phyloP scores from a whole-genome alignment of 2,329 filamentous ascomycete species.

The Fusarium buxicola region DNA sequence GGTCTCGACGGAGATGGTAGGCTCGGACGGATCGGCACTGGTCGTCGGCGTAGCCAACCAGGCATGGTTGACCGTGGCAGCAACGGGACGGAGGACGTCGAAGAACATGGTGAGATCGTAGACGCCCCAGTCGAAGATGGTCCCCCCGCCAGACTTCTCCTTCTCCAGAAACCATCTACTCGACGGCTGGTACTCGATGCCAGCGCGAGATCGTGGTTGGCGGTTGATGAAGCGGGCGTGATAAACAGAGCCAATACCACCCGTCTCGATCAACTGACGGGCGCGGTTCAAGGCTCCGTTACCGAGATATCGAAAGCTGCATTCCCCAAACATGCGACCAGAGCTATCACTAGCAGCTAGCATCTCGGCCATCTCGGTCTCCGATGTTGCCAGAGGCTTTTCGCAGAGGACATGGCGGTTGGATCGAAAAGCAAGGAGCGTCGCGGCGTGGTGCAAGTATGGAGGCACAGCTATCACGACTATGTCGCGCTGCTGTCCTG shows the following conservation, averaged over 20 bases:
- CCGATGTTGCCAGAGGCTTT: constrained; percentile 27
- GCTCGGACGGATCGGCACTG: constrained; percentile 6
- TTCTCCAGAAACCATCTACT: constrained; percentile 25
- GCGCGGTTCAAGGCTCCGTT: constrained; percentile 16
- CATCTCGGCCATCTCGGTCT: constrained; percentile 21
- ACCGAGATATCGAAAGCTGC: constrained; percentile 28
- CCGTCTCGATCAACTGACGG: constrained; percentile 17
- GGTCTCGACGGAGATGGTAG: constrained; percentile 17
- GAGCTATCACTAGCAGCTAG: constrained; percentile 12
- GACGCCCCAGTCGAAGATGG: constrained; percentile 28
- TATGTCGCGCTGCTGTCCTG: constrained; percentile 16
- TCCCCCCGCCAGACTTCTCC: constrained; percentile 20
- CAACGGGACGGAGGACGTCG: constrained; percentile 21
- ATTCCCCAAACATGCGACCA: constrained; percentile 16
- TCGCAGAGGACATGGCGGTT: constrained; percentile 27
- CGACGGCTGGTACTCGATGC: constrained; percentile 27
- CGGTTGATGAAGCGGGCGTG: constrained; percentile 26
- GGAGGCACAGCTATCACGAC: constrained; percentile 28
- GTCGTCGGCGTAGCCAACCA: constrained; percentile 23
- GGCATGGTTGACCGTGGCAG: constrained; percentile 19
- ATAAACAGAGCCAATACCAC: constrained; percentile 16
- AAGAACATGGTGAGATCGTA: constrained; percentile 31
- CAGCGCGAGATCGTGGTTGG: constrained; percentile 23
- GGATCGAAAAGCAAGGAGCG: constrained; percentile 18
- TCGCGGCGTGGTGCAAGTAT: constrained; percentile 19